Conservation (phyloP, 495 filamentous ascomycete genomes). For the Staphylotrichum longicolle region DNA sequence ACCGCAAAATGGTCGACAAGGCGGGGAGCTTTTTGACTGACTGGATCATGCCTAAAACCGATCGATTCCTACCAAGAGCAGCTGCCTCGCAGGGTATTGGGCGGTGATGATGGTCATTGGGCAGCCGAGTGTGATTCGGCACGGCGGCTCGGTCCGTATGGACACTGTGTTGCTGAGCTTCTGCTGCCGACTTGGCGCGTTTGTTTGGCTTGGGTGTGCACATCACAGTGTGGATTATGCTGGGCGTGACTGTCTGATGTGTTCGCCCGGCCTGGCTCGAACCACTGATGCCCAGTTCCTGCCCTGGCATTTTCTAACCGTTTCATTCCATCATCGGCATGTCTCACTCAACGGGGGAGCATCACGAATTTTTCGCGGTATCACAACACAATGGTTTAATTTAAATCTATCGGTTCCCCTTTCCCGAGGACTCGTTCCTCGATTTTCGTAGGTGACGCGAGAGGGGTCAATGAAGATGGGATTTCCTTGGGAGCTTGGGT, state of each 20-base stretch:
- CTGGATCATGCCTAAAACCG: conserved; percentile 6
- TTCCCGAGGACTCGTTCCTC: not conserved
- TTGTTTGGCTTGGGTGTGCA: not conserved
- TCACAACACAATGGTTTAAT: not conserved
- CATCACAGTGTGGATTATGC: conserved; percentile 4
- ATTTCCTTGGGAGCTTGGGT: not conserved
- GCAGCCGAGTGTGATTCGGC: conserved; percentile 15
- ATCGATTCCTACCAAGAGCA: not conserved
- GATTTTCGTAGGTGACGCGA: not conserved
- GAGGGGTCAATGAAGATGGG: not conserved
- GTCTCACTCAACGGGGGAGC: not conserved
- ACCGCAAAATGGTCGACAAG: not conserved
- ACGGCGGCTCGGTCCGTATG: conserved; percentile 3
- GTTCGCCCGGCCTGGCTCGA: not conserved
- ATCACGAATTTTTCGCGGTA: not conserved
- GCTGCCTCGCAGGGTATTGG: conserved; percentile 9
- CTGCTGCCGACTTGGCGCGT: not conserved
- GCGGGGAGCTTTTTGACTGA: not conserved
- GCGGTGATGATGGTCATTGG: conserved; percentile 14
- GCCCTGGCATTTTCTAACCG: too few species aligned
- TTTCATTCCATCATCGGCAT: too few species aligned
- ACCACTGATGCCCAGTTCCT: not conserved
- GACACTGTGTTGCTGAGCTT: conserved; percentile 1
- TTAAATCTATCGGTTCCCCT: not conserved
- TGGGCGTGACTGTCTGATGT: conserved; percentile 16